These are phyloP conservation scores for Citrullus colocynthis DNA, from an alignment of 306 rosid species.

Conservation along the genomic window DNA sequence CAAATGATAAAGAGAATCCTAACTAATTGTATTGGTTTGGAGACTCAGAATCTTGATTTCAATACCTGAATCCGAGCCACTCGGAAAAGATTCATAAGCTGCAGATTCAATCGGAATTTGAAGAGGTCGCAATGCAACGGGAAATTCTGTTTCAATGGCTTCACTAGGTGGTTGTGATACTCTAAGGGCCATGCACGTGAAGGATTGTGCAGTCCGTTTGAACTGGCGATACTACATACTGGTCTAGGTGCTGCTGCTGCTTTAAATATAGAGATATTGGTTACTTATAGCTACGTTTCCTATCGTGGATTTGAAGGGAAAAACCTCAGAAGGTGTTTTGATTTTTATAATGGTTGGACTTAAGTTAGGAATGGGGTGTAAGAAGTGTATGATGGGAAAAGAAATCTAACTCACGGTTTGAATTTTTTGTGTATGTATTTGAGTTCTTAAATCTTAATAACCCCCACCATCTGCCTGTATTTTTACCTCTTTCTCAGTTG, in stretches of 20 bases:
- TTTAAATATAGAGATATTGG: constrained; percentile 1
- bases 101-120: neutral
- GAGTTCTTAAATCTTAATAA: neutral
- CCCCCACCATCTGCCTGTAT: neutral
- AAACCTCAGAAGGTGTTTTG: neutral
- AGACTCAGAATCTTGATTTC: neutral
- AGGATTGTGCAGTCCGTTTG: neutral
- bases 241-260: neutral
- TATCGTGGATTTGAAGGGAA: neutral
- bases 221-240: neutral
- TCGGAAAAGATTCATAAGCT: neutral
- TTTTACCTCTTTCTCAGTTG: neutral
- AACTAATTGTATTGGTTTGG: neutral
- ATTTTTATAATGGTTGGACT: neutral
- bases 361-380: neutral
- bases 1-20: neutral
- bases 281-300: neutral
- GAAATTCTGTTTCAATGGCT: neutral
- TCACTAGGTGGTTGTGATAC: neutral
- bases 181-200: neutral
- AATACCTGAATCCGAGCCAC: neutral
- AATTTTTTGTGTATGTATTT: neutral
- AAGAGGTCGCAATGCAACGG: neutral
- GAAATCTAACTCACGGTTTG: neutral
- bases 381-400: neutral